Evolutionary conservation across 2,329 filamentous ascomycete genomes (phyloP), one percentile per base, ranked within the genome.

Genomic region (Paraphaeosphaeria minitans): DNA sequence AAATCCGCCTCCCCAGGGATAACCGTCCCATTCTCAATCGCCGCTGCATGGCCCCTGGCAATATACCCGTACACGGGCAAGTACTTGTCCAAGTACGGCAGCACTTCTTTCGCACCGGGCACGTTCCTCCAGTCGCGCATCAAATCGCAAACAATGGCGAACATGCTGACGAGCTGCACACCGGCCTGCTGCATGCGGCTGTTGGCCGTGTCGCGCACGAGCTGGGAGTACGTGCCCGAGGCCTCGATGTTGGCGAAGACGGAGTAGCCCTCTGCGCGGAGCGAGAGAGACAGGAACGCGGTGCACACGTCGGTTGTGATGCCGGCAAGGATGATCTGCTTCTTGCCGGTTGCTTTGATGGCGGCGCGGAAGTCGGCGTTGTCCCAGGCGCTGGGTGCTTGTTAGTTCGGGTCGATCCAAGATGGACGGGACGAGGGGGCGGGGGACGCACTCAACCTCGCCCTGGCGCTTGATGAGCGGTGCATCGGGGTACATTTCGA

Each of bases 291-390:
- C 6, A 90, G 82, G 80, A 92, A 92, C 0, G 89, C 81, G 22
- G 88, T 90, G 82, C 88, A 92, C 58, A 92, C 89, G 72, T 93
- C 90, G 0, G 90, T 92, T 2, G 85, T 83, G 67, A 92, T 91
- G 8, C 90, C 89, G 2, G 81, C 89, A 16, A 93, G 75, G 69
- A 93, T 89, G 66, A 93, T 79, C 73, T 93, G 90, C 31, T 82
- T 86, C 73, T 86, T 87, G 58, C 84, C 84, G 4, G 88, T 84
- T 1, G 87, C 88, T 62, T 82, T 77, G 60, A 93, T 82, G 1
- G 90, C 89, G 1, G 80, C 80, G 37, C 83, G 83, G 79, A 93
- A 92, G 0, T 89, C 84, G 2, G 82, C 65, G 66, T 91, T 92
- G 71, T 93, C 90, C 90, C 89, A 92, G 2, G 90, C 89, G 70